Conservation (phyloP, 1,284 basidiomycete species). For the Volvariella surrecta region DNA sequence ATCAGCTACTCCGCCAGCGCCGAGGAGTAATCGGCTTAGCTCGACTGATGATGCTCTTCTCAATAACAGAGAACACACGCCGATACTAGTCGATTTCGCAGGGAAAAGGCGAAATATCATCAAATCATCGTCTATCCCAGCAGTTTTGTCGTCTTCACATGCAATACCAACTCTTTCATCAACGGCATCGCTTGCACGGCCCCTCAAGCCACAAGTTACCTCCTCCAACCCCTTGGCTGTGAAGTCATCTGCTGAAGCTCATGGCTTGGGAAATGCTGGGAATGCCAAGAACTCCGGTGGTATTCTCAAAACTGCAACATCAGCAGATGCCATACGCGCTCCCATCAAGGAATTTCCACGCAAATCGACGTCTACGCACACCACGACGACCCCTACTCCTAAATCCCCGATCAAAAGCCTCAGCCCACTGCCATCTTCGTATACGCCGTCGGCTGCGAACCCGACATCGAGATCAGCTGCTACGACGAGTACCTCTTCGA, state of each 20-base stretch:
- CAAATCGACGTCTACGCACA: too few species aligned
- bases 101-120: conserved; percentile 24
- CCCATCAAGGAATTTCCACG: too few species aligned
- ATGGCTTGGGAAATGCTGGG: too few species aligned
- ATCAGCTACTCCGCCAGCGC: conserved; percentile 1
- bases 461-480: too few species aligned
- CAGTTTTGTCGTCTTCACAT: conserved; percentile 57
- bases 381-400: neutral
- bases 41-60: conserved; percentile 8
- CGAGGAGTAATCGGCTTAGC: neutral
- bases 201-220: conserved; percentile 11
- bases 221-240: too few species aligned
- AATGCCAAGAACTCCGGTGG: too few species aligned
- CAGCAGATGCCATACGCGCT: too few species aligned
- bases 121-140: conserved; percentile 55
- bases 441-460: too few species aligned
- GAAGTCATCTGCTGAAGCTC: too few species aligned
- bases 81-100: conserved; percentile 17
- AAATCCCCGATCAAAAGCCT: conserved; percentile 1
- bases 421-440: conserved; percentile 3
- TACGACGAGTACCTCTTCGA: too few species aligned
- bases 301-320: too few species aligned
- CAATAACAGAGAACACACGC: conserved; percentile 16
- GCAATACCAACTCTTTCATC: conserved; percentile 63
- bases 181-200: conserved; percentile 62